Evolutionary conservation across 1,139 yeast genomes (phyloP).

Genomic region (Arxiozyma bovina): DNA sequence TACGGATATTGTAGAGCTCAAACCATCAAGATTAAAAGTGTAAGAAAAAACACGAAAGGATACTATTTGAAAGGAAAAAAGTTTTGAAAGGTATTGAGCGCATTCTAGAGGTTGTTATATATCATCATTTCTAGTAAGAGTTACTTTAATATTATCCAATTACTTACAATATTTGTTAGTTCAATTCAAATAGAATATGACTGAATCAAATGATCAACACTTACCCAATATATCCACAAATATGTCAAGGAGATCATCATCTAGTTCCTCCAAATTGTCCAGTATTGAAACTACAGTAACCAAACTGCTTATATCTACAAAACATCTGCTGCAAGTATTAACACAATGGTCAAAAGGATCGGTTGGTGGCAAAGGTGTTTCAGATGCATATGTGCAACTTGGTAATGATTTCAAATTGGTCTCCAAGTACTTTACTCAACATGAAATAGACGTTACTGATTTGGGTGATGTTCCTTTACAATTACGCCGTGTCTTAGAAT

Average conservation of each 20-base stretch:
- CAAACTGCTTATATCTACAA: constrained; percentile 75
- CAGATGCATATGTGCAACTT: constrained; percentile 82
- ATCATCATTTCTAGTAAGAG: background rate
- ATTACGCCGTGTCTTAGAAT: constrained; percentile 68
- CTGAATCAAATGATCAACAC: background rate
- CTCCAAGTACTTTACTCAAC: constrained; percentile 58
- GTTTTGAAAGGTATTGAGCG: background rate
- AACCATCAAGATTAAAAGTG: background rate
- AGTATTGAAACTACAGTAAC: constrained; percentile 82
- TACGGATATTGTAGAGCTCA: too few species aligned
- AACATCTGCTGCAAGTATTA: constrained; percentile 71
- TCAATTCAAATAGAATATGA: background rate
- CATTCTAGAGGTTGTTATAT: background rate
- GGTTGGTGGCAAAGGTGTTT: constrained; percentile 75
- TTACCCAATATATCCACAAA: background rate
- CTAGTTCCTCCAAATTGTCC: constrained; percentile 9
- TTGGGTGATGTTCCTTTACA: constrained; percentile 71
- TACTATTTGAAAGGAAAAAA: too few species aligned
- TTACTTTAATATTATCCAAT: background rate
- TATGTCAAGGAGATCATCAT: constrained; percentile 6
- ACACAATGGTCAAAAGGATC: constrained; percentile 85
- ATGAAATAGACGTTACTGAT: constrained; percentile 63
- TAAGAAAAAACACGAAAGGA: too few species aligned
- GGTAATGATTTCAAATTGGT: constrained; percentile 93
- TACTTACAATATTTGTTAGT: too few species aligned